A percentile compares a stretch with the other conserved stretches of the same genome.
These are phyloP conservation scores for Rubia peregrina DNA, from an alignment of 305 asterid species.

Conservation along the genomic window DNA sequence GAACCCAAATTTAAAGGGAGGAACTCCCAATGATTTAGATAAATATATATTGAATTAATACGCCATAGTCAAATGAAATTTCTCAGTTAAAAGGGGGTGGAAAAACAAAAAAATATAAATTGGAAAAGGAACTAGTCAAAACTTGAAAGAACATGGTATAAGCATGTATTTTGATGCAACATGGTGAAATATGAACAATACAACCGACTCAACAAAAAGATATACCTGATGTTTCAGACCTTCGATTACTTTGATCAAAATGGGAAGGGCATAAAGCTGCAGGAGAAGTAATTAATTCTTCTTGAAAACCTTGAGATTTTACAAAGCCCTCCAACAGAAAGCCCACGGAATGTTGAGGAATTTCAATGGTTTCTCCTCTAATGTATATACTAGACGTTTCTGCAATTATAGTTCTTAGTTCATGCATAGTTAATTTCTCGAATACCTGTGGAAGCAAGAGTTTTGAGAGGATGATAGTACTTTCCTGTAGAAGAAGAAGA, in stretches of 20 bases:
- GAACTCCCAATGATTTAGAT: background rate
- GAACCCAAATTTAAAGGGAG: background rate
- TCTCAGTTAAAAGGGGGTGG: background rate
- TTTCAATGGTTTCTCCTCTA: constrained; percentile 76
- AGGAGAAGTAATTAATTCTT: constrained; percentile 61
- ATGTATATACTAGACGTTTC: constrained; percentile 63
- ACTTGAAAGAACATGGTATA: background rate
- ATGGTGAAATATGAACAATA: background rate
- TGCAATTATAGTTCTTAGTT: constrained; percentile 62
- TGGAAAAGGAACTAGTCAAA: background rate
- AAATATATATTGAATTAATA: no score
- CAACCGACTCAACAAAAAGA: background rate
- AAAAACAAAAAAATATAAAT: no score
- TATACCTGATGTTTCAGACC: constrained; percentile 58
- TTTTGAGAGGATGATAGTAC: constrained; percentile 65
- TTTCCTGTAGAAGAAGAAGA: constrained; percentile 54
- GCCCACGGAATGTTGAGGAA: constrained; percentile 69
- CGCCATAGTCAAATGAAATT: background rate
- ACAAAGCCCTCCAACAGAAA: constrained; percentile 81
- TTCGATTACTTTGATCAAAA: constrained; percentile 42
- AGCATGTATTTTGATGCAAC: background rate
- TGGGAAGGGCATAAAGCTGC: constrained; percentile 46
- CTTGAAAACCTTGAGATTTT: constrained; percentile 51
- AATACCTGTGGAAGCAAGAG: constrained; percentile 75
- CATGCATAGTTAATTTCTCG: constrained; percentile 75